Conservation (phyloP, 1,284 basidiomycete species). For the Boletellus dicymbophilus region DNA sequence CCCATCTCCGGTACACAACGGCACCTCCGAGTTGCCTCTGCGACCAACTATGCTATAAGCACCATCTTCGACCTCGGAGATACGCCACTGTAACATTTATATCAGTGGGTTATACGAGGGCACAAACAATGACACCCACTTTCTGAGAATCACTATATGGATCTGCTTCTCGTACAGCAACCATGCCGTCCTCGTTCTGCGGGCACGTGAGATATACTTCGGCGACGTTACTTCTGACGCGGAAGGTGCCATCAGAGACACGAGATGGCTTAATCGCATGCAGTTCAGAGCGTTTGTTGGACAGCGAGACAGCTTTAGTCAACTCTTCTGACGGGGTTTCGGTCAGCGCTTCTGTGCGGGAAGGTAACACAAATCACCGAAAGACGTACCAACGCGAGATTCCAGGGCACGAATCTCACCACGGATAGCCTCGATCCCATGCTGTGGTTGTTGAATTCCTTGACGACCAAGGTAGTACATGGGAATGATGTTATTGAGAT, state of each 20-base stretch:
- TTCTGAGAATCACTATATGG: background rate
- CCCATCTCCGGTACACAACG: background rate
- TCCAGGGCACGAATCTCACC: conserved; percentile 3
- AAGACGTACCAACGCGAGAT: conserved; percentile 1
- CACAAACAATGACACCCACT: background rate
- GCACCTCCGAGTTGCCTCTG: background rate
- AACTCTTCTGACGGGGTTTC: conserved; percentile 1
- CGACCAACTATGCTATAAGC: conserved; percentile 3
- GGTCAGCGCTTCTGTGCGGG: background rate
- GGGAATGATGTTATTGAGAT: conserved; percentile 5
- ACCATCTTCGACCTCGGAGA: conserved; percentile 1
- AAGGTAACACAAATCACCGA: no score
- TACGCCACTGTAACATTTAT: background rate
- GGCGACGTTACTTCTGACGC: background rate
- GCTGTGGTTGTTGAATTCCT: background rate
- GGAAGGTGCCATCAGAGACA: background rate
- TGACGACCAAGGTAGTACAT: conserved; percentile 4
- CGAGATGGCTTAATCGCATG: background rate
- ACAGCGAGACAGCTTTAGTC: background rate
- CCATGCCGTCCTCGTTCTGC: conserved; percentile 1
- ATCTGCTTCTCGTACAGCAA: background rate
- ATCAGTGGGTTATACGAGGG: background rate
- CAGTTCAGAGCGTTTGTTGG: background rate
- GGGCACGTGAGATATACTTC: conserved; percentile 6
- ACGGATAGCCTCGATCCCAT: background rate